Conservation (phyloP, 768 basidiomycete species). For the Suillus decipiens region DNA sequence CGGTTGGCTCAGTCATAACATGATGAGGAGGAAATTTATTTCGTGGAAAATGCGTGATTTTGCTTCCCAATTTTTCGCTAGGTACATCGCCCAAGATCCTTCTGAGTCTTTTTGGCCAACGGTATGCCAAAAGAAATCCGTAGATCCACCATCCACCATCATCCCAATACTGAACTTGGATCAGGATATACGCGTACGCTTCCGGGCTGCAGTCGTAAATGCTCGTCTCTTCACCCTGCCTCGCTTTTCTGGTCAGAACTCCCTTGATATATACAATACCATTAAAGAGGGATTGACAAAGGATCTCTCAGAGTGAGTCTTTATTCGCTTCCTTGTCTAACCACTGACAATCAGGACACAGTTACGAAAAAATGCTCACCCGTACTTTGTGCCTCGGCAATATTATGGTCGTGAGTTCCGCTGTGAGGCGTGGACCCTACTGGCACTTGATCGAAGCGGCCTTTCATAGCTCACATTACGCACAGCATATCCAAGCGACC, state of each 20-base stretch:
- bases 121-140: conserved; percentile 27
- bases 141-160: conserved; percentile 43
- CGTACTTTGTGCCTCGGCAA: conserved; percentile 72
- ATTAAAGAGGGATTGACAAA: conserved; percentile 48
- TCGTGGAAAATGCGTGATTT: conserved; percentile 73
- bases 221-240: conserved; percentile 58
- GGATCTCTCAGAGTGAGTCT: conserved; percentile 52
- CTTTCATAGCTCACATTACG: conserved; percentile 33
- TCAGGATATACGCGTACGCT: conserved; percentile 81
- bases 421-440: conserved; percentile 78
- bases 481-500: conserved; percentile 45
- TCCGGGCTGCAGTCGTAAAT: conserved; percentile 65
- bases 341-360: conserved; percentile 32
- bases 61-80: conserved; percentile 64
- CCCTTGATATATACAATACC: conserved; percentile 44
- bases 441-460: conserved; percentile 84
- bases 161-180: conserved; percentile 63
- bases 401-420: conserved; percentile 76
- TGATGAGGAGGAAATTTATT: conserved; percentile 44
- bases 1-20: conserved; percentile 49
- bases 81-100: conserved; percentile 63
- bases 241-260: conserved; percentile 32
- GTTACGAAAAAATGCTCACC: conserved; percentile 77
- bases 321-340: conserved; percentile 8
- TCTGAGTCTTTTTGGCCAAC: conserved; percentile 49